phyloP scores from a whole-genome alignment of 352 stramenopile genomes.

The Pythium monospermum region DNA sequence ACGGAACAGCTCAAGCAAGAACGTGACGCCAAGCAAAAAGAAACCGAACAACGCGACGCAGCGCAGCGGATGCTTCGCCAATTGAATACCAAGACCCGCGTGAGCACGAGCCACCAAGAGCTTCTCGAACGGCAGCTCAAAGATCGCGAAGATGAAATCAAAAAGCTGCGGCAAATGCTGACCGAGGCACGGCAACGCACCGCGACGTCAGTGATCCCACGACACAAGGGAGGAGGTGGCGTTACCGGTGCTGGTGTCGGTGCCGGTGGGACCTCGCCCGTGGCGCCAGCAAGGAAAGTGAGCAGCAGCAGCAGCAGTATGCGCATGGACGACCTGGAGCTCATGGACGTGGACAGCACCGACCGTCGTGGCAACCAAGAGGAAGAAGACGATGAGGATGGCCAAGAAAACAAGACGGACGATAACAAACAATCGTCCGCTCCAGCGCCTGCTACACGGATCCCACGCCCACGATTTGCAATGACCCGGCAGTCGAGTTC shows the following conservation, averaged over 20 bases:
- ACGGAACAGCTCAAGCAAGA: slow-evolving; percentile 63
- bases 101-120: slow-evolving; percentile 66
- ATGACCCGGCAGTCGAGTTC: slow-evolving; percentile 10
- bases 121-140: slow-evolving; percentile 56
- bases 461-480: slow-evolving; percentile 9
- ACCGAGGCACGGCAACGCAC: slow-evolving; percentile 67
- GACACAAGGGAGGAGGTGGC: slow-evolving; percentile 10
- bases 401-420: background rate
- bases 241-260: background rate
- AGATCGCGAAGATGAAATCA: slow-evolving; percentile 78
- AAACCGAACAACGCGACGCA: slow-evolving; percentile 62
- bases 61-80: slow-evolving; percentile 60
- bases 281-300: slow-evolving; percentile 26
- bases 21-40: slow-evolving; percentile 58
- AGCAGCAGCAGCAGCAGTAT: too few species aligned
- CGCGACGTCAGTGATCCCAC: slow-evolving; percentile 70
- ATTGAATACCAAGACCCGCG: slow-evolving; percentile 57
- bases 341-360: background rate
- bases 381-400: background rate
- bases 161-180: slow-evolving; percentile 66
- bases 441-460: slow-evolving; percentile 5
- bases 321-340: too few species aligned
- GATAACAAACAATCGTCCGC: background rate
- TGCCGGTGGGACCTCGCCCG: slow-evolving; percentile 21
- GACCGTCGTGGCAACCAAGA: slow-evolving; percentile 15